Conservation (phyloP, 148 eudicot species). For the Camellia granthamiana region DNA sequence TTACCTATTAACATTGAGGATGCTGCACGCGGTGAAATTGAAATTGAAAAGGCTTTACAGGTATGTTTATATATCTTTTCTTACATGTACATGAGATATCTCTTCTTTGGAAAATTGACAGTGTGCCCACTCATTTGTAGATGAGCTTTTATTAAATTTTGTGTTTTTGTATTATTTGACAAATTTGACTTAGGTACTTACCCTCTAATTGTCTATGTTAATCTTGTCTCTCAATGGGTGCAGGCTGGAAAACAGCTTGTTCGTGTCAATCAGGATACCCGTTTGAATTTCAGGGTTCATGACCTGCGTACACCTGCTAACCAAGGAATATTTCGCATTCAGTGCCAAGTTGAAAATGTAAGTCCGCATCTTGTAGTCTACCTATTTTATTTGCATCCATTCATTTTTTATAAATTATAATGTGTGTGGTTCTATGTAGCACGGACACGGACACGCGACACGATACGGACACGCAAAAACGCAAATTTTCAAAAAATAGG, state of each 20-base stretch:
- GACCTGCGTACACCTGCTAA: slow-evolving; percentile 91
- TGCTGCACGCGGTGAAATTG: slow-evolving; percentile 83
- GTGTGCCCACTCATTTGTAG: neutral
- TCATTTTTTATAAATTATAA: neutral
- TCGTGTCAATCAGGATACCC: slow-evolving; percentile 91
- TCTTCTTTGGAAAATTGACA: neutral
- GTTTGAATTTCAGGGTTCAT: slow-evolving; percentile 72
- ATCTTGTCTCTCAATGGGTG: slow-evolving; percentile 20
- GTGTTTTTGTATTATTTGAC: neutral
- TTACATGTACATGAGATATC: neutral
- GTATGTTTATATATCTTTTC: slow-evolving; percentile 23
- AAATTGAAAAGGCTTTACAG: slow-evolving; percentile 71
- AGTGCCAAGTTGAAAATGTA: slow-evolving; percentile 70
- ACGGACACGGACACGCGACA: too few relatives aligned
- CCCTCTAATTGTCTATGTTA: neutral
- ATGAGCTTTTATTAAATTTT: neutral
- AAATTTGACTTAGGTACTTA: too few relatives aligned
- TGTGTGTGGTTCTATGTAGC: neutral
- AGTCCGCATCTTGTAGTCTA: neutral
- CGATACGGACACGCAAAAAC: too few relatives aligned
- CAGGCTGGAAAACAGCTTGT: slow-evolving; percentile 90
- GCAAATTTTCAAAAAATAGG: too few relatives aligned
- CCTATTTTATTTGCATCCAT: too few relatives aligned
- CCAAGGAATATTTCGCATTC: slow-evolving; percentile 70
- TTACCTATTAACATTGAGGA: slow-evolving; percentile 85